These are phyloP conservation scores for Trametes cubensis DNA, from an alignment of 768 basidiomycete species.

Conservation along the genomic window DNA sequence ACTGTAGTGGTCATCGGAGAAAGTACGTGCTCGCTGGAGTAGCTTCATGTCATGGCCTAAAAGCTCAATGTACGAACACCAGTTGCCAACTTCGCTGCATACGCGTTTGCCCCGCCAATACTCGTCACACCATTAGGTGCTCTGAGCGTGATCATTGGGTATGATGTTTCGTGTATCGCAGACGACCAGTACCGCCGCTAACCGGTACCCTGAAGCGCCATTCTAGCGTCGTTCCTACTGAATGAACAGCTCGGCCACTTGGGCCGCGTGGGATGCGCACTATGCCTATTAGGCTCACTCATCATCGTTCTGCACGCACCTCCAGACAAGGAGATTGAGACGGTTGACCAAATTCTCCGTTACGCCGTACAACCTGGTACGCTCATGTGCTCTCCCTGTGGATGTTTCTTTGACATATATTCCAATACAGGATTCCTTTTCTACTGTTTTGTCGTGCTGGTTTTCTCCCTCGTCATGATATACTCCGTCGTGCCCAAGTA, in stretches of 20 bases:
- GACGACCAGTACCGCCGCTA: slow-evolving; percentile 1
- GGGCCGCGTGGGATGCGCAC: slow-evolving; percentile 82
- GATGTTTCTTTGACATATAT: neutral
- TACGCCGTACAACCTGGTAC: slow-evolving; percentile 89
- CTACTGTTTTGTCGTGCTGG: slow-evolving; percentile 84
- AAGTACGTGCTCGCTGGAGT: slow-evolving; percentile 50
- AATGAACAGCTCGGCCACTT: slow-evolving; percentile 93
- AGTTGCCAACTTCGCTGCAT: slow-evolving; percentile 94
- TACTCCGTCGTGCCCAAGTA: slow-evolving; percentile 81
- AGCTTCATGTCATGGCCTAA: neutral
- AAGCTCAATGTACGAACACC: neutral
- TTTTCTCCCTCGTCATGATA: slow-evolving; percentile 85
- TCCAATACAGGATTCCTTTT: slow-evolving; percentile 75
- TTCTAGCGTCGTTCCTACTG: slow-evolving; percentile 91
- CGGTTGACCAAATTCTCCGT: slow-evolving; percentile 89
- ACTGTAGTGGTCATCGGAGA: slow-evolving; percentile 87
- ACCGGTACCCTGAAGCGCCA: slow-evolving; percentile 56
- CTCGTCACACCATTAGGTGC: slow-evolving; percentile 96
- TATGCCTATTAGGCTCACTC: slow-evolving; percentile 84
- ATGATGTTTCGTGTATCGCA: slow-evolving; percentile 31
- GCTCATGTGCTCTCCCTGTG: slow-evolving; percentile 26
- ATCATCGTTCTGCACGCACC: slow-evolving; percentile 97
- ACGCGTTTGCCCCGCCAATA: slow-evolving; percentile 96
- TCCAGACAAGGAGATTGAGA: slow-evolving; percentile 89
- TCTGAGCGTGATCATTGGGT: slow-evolving; percentile 96